Base-by-base conservation (phyloP, 148 eudicot genomes). In the Rhododendron williamsianum region DNA sequence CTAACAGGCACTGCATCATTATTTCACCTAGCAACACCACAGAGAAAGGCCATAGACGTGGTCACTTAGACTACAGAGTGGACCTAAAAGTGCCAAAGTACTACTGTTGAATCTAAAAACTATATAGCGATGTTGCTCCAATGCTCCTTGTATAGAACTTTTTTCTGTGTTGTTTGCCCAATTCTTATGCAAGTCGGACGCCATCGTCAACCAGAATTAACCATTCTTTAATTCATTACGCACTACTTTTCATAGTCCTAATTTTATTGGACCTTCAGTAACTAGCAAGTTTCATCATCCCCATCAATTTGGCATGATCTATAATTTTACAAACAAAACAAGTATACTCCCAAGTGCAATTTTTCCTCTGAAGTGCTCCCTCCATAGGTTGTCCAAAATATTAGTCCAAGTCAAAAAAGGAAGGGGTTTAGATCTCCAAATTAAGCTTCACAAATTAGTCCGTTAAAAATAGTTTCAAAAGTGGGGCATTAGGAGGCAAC, bases 181-280 rank as follows among this genome's bases (percentile, higher is more conserved):
- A 80, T 48, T 58, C 65, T 80, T 18, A 12, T 18, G 10, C n/a
- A 35, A 48, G 74, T 41, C 13, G 18, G 25, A 9, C 27, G 3
- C 35, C 84, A 82, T 82, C 60, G 23, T 63, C 71, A 63, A 82
- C 41, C 74, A 82, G 16, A 45, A 52, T 30, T 80, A 80, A 27
- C 36, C 82, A 8, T 71, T 38, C 19, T 10, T 21, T 11, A n/a
- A 30, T 36, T 82, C 38, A 67, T 43, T 67, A 11, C 71, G 3
- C 25, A 6, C 30, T 45, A 67, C 3, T 48, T 25, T 67, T 82
- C 54, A 23, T 25, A 30, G 27, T 63, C 36, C 30, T 25, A 82
- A n/a, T 3, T n/a, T 25, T 16, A 8, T 15, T 65, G 73, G 27
- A n/a, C 72, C 30, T 41, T 41, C 12, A 41, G 18, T 6, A 82